Evolutionary conservation across 768 basidiomycete species (phyloP).

Genomic region (Grammothele lineata): DNA sequence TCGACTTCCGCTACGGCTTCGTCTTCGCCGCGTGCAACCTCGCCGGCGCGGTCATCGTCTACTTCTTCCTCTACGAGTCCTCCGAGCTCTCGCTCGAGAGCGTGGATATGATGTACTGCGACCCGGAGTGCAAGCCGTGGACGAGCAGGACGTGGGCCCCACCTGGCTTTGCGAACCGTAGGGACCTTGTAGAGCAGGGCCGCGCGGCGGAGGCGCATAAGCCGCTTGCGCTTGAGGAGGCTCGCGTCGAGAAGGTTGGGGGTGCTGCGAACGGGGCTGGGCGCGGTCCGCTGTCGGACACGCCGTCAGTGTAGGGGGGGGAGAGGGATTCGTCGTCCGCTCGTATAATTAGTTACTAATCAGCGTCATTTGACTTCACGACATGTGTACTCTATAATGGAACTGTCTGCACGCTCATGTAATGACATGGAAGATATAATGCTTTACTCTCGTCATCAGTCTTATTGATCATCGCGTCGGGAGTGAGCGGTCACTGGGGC

Average conservation of each 20-base stretch:
- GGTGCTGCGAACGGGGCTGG: too few relatives aligned
- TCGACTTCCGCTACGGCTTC: conserved; percentile 62
- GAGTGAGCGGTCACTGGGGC: too few relatives aligned
- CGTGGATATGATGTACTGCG: conserved; percentile 65
- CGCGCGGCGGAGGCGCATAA: conserved; percentile 38
- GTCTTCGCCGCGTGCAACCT: conserved; percentile 69
- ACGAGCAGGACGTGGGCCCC: conserved; percentile 58
- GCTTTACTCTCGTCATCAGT: too few relatives aligned
- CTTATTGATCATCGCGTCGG: too few relatives aligned
- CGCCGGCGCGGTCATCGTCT: conserved; percentile 56
- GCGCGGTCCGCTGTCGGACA: too few relatives aligned
- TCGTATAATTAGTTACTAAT: too few relatives aligned
- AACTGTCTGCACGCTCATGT: too few relatives aligned
- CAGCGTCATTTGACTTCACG: too few relatives aligned
- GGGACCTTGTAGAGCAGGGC: conserved; percentile 41
- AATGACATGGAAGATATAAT: too few relatives aligned
- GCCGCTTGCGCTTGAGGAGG: conserved; percentile 26
- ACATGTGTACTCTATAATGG: too few relatives aligned
- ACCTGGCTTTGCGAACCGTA: conserved; percentile 44
- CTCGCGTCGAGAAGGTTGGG: conserved; percentile 17
- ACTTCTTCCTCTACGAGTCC: conserved; percentile 73
- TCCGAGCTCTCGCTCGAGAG: conserved; percentile 62
- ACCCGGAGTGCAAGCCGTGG: conserved; percentile 64
- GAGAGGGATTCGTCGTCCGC: too few relatives aligned
- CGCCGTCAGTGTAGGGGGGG: too few relatives aligned